Base-by-base conservation (phyloP, 2,329 filamentous ascomycete genomes). In the Leptographium wingfieldii region DNA sequence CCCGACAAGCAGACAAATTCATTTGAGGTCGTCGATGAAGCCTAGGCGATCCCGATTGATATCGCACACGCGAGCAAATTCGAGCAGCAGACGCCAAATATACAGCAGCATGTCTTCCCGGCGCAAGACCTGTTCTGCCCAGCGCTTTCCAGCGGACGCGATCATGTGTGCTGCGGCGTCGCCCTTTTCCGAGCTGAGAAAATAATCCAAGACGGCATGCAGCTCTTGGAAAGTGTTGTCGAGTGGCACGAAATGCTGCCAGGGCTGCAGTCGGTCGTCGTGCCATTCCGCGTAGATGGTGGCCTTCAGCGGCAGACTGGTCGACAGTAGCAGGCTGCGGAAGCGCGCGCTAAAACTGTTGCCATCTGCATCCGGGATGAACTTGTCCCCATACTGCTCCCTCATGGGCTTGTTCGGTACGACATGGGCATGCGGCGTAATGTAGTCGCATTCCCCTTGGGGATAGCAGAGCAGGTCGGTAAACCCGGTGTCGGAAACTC, bases 211-310 rank as follows among this genome's bases (percentile, higher is more conserved):
- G 11, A 85, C 76, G 11, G 79, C 78, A 65, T 87, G 88, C 11
- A 88, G 68, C 55, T 90, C 87, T 58, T 80, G 74, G 61, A 83
- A 86, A 1, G 80, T 80, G 66, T 86, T 86, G 69, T 88, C 84
- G 66, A 90, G 77, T 2, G 87, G 87, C 1, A 85, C 81, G 66
- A 87, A 90, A 70, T 91, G 87, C 63, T 80, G 74, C 87, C 87
- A 91, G 0, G 85, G 81, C 16, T 82, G 72, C 0, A 90, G 74
- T 7, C 87, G 77, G 52, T 81, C 78, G 68, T 90, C 86, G 68
- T 90, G 86, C 87, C 87, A 90, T 69, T 90, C 87, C 10, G 80
- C 74, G 68, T 87, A 90, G 52, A 90, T 77, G 3, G 86, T 89
- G 14, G 83, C 80, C 71, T 90, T 90, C 68, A 90, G 79, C 1